A percentile compares a stretch with the other conserved stretches of the same genome.
Conservation (phyloP, 306 rosid species). For the Senna siamea region DNA sequence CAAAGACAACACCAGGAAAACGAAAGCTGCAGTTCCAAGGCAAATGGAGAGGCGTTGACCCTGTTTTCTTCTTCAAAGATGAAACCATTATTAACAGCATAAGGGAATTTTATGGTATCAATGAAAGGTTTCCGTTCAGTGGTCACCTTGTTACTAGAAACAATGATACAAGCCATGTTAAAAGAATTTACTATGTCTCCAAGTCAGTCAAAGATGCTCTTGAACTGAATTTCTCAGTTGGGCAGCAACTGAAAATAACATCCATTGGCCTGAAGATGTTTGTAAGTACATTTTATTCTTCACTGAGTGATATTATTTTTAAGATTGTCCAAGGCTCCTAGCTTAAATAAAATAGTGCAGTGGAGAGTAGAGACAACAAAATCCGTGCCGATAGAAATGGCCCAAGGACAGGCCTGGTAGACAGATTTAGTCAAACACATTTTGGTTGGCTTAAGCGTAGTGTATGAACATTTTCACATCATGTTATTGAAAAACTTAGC, state of each 20-base stretch:
- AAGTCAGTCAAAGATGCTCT: conserved; percentile 85
- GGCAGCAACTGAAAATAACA: conserved; percentile 85
- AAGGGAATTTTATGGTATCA: conserved; percentile 78
- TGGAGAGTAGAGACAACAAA: conserved; percentile 1
- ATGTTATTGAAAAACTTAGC: conserved; percentile 12
- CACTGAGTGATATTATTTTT: neutral
- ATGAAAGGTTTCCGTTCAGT: conserved; percentile 65
- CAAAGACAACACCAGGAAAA: conserved; percentile 57
- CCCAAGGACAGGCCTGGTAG: neutral
- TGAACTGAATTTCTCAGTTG: conserved; percentile 78
- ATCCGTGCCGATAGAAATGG: neutral
- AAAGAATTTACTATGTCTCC: conserved; percentile 85
- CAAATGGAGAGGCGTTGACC: conserved; percentile 93
- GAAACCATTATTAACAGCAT: conserved; percentile 66
- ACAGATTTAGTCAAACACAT: conserved; percentile 16
- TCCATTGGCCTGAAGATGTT: conserved; percentile 89
- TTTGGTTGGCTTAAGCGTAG: conserved; percentile 5
- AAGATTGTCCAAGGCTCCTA: conserved; percentile 6
- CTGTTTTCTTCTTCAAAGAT: conserved; percentile 85
- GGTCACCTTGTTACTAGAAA: conserved; percentile 86
- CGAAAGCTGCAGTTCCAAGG: conserved; percentile 78
- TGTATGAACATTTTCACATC: neutral
- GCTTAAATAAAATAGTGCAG: conserved; percentile 2
- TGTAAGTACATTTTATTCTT: conserved; percentile 65
- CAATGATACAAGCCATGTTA: conserved; percentile 68